Evolutionary conservation across 1,284 basidiomycete species (phyloP), one percentile per base, ranked within the genome.

Genomic region (Schizophyllum commune): DNA sequence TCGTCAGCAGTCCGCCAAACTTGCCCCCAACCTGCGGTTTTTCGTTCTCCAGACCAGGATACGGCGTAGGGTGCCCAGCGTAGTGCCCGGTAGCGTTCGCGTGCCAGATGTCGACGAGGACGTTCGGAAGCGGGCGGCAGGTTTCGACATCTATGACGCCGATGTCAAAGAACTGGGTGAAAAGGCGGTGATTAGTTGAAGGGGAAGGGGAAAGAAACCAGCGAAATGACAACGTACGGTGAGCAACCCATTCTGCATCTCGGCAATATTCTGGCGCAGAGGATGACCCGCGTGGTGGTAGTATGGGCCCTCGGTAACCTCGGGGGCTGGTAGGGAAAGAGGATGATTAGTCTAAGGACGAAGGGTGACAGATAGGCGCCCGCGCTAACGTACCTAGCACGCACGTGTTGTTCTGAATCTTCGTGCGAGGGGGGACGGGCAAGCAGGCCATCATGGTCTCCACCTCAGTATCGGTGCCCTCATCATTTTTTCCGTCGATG

Each of bases 131-230:
- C 19, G 88, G 86, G 66, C 84, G 73, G 74, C 89, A 91, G 1
- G 87, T 89, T 65, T 86, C 81, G 7, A 89, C 82, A 66, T 91
- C 88, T 61, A 91, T 86, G 7, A 89, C 82, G 33, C 86, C 87
- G 52, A 90, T 85, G 66, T 90, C 85, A 64, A 89, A 70, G 5
- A 80, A 70, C 77, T 80, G 60, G 17, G 8, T 47, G 8, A 2
- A 55, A 54, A 58, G 53, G n/a, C 39, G 52, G 9, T 52, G 4
- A 13, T 3, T 13, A 8, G 13, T 32, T 51, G 39, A 20, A 47
- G 55, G 54, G 56, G 5, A 59, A 21, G 56, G 61, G 21, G 20
- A n/a, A 22, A 59, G 19, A 33, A 47, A 9, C 20, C 32, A 62
- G 6, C 19, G 55, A 57, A 54, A 22, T 15, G 17, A 27, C 17